Percentiles rank a stretch among this genome's conserved stretches.
These are phyloP conservation scores for Sporopachydermia quercuum DNA, from an alignment of 805 yeast species.

Conservation along the genomic window DNA sequence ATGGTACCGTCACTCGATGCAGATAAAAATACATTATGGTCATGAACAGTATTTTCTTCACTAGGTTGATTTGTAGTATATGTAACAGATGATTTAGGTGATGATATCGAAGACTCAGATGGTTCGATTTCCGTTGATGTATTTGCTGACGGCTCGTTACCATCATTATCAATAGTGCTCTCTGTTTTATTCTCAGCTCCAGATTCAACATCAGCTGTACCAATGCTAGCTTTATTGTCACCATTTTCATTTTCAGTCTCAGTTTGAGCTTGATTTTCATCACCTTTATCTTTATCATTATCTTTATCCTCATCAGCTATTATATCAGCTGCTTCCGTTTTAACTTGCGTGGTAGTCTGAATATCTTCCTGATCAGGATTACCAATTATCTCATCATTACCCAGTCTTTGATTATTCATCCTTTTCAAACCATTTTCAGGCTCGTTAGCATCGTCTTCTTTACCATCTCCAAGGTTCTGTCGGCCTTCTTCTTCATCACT, in stretches of 20 bases:
- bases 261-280: conserved; percentile 10
- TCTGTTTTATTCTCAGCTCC: conserved; percentile 23
- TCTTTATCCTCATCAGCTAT: no score
- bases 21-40: conserved; percentile 48
- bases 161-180: conserved; percentile 3
- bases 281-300: conserved; percentile 10
- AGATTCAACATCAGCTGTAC: conserved; percentile 10
- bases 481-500: conserved; percentile 24
- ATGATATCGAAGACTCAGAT: conserved; percentile 9
- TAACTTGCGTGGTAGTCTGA: no score
- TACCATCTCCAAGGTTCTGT: conserved; percentile 3
- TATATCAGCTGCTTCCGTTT: no score
- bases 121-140: no score
- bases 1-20: conserved; percentile 75
- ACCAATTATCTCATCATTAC: no score
- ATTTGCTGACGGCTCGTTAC: conserved; percentile 9
- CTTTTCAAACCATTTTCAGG: no score
- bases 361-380: no score
- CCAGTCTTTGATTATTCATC: no score
- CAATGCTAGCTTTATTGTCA: conserved; percentile 7
- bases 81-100: no score
- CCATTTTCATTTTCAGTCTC: conserved; percentile 6
- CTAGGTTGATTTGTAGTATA: no score
- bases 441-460: conserved; percentile 9
- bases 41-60: no score